Evolutionary conservation across 2,329 filamentous ascomycete genomes (phyloP).

Genomic region (Alternaria triticina): DNA sequence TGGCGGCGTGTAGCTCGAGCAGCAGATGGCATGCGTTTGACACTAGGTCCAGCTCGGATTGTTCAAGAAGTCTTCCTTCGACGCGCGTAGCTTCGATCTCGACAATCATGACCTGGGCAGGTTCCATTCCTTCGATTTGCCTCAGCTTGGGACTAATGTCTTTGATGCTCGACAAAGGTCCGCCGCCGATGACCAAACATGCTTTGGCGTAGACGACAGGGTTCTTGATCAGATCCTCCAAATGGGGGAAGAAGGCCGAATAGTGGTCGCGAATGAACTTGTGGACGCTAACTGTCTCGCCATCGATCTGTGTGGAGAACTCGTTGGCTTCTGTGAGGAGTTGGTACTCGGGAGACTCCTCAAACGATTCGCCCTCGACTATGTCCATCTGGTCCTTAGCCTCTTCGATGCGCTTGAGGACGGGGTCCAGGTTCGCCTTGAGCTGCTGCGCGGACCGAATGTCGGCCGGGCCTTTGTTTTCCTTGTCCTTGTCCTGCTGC

Average conservation of each 20-base stretch:
- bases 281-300: constrained; percentile 90
- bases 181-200: constrained; percentile 90
- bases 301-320: constrained; percentile 89
- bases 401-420: constrained; percentile 68
- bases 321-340: constrained; percentile 87
- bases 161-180: constrained; percentile 88
- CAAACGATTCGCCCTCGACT: constrained; percentile 76
- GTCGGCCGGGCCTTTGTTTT: constrained; percentile 70
- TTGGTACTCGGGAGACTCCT: constrained; percentile 91
- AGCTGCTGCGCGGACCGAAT: constrained; percentile 79
- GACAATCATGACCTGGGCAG: constrained; percentile 92
- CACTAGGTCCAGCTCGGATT: constrained; percentile 76
- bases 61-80: constrained; percentile 76
- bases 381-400: constrained; percentile 71
- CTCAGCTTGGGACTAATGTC: constrained; percentile 77
- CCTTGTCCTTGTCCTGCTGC: constrained; percentile 70
- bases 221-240: constrained; percentile 88
- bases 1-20: constrained; percentile 84
- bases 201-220: constrained; percentile 95
- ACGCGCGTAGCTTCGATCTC: constrained; percentile 93
- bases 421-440: constrained; percentile 80
- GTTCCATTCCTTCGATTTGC: constrained; percentile 74
- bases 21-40: constrained; percentile 84
- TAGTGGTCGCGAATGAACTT: constrained; percentile 98
- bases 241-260: constrained; percentile 88